Percentiles rank a stretch among this genome's conserved stretches.
These are phyloP conservation scores for Hymenoscyphus albidus DNA, from an alignment of 2,329 filamentous ascomycete species.

Conservation along the genomic window DNA sequence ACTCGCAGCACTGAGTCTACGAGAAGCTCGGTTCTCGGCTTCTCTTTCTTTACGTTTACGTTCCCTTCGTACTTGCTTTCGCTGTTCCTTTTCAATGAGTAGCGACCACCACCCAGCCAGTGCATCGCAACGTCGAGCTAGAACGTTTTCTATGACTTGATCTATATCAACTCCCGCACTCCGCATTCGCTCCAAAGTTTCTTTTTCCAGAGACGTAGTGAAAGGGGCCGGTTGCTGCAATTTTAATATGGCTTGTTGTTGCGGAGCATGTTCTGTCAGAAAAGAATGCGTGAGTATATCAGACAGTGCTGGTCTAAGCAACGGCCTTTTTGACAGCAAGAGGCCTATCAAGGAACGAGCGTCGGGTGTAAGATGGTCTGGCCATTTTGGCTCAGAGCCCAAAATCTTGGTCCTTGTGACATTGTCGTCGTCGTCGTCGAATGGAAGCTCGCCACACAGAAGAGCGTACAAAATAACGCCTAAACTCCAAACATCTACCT, in stretches of 20 bases:
- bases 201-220: slow-evolving; percentile 80
- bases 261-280: slow-evolving; percentile 77
- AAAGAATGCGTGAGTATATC: slow-evolving; percentile 89
- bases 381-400: slow-evolving; percentile 79
- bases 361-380: slow-evolving; percentile 72
- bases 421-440: slow-evolving; percentile 92
- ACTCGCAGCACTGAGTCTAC: slow-evolving; percentile 83
- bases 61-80: slow-evolving; percentile 77
- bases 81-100: slow-evolving; percentile 87
- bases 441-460: slow-evolving; percentile 81
- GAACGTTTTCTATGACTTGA: slow-evolving; percentile 87
- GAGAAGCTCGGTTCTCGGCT: slow-evolving; percentile 70
- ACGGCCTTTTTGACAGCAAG: slow-evolving; percentile 85
- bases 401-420: slow-evolving; percentile 83
- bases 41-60: slow-evolving; percentile 83
- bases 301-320: slow-evolving; percentile 74
- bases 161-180: slow-evolving; percentile 93
- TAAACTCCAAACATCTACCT: slow-evolving; percentile 94
- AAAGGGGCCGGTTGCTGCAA: slow-evolving; percentile 78
- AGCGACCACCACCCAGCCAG: slow-evolving; percentile 96
- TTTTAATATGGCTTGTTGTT: slow-evolving; percentile 86
- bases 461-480: slow-evolving; percentile 82
- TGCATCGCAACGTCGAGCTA: slow-evolving; percentile 83
- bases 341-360: slow-evolving; percentile 72
- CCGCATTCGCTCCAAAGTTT: slow-evolving; percentile 87